These are phyloP conservation scores for Paulownia fortunei DNA, from an alignment of 257 asterid species.

Conservation along the genomic window DNA sequence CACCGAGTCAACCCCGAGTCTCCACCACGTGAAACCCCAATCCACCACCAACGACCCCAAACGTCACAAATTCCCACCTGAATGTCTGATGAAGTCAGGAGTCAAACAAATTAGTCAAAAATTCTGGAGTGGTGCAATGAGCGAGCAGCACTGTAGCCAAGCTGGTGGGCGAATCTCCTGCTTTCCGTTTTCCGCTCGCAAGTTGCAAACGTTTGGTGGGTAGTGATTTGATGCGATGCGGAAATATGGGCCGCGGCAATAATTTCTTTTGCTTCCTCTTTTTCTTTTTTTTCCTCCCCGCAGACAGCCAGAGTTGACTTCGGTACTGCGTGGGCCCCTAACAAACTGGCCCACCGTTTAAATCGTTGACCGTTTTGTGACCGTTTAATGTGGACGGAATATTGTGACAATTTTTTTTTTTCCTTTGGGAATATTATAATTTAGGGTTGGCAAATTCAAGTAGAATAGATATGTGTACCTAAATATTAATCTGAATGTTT, in stretches of 20 bases:
- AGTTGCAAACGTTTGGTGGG: conserved; percentile 22
- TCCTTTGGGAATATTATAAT: not conserved
- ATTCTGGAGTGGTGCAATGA: conserved; percentile 1
- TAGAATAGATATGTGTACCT: not conserved
- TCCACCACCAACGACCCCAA: not conserved
- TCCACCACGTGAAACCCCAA: conserved; percentile 29
- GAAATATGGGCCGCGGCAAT: conserved; percentile 18
- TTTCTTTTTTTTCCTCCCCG: not conserved
- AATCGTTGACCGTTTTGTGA: conserved; percentile 29
- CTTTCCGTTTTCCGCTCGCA: conserved; percentile 10
- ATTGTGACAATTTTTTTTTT: not conserved
- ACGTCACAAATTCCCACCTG: too few species aligned
- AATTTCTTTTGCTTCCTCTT: not conserved
- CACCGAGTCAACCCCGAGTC: conserved; percentile 41
- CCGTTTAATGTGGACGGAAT: conserved; percentile 33
- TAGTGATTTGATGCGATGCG: conserved; percentile 17
- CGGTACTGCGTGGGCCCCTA: not conserved
- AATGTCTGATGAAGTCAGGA: not conserved
- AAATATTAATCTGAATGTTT: not conserved
- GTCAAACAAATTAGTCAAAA: conserved; percentile 20
- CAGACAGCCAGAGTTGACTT: conserved; percentile 49
- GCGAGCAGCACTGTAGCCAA: not conserved
- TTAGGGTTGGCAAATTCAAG: not conserved
- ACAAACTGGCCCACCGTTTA: not conserved
- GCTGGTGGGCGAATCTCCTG: not conserved